Base-by-base conservation (phyloP, 331 rosid genomes). In the Saraca asoca region DNA sequence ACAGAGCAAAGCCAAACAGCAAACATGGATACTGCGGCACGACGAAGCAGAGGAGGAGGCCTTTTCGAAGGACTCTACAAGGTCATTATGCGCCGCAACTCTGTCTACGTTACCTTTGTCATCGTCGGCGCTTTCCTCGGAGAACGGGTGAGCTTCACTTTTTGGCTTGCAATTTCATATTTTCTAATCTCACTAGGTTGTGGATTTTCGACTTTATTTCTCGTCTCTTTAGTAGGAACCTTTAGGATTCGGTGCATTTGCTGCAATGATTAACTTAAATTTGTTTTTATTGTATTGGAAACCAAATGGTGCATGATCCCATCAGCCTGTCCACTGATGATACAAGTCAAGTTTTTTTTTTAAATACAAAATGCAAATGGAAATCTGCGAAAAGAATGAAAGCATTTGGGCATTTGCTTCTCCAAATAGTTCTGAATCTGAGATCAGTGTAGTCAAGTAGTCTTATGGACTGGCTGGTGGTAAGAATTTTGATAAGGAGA, bases 71-170 rank as follows among this genome's bases (percentile, higher is more conserved):
- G 91, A 19, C 76, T 91, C 8, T 91, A 88, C 85, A 88, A 87
- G 64, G 97, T 88, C n/a, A 20, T 91, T 18, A 91, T 91, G 97
- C 96, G 97, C 52, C 95, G 97, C 19, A 91, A 88, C 82, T 91
- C 97, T 56, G 88, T 88, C 61, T 91, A 91, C 42, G 95, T 91
- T 35, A 86, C 97, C 66, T 88, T 91, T 70, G 66, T 91, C 76
- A 86, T 91, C 81, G 91, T 88, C 2, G 96, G 97, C 18, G 97
- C 97, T 29, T 91, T 91, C 78, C 50, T 81, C 72, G 97, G 90
- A 9, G 96, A 91, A 81, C 86, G 97, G 83, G 97, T 91, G 39
- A 72, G 73, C 20, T 34, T 10, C 13, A 12, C 9, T 19, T 51
- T 64, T 50, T 63, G 7, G 38, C 43, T 16, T 33, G 3, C 4